Evolutionary conservation across 306 rosid species (phyloP).

Genomic region (Parietaria judaica): DNA sequence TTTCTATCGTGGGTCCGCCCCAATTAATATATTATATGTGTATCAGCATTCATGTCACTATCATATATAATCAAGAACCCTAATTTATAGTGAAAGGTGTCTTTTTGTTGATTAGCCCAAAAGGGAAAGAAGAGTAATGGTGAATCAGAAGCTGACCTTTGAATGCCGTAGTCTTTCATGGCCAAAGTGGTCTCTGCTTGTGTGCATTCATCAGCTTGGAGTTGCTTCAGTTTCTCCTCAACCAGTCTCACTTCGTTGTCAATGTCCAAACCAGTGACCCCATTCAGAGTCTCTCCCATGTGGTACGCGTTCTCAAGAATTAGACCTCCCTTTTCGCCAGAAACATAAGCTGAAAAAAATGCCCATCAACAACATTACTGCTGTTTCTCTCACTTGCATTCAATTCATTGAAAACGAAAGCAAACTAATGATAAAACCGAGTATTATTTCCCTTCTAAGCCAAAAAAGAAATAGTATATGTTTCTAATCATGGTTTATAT

Average conservation of each 20-base stretch:
- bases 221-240: constrained; percentile 28
- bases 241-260: constrained; percentile 35
- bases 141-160: constrained; percentile 25
- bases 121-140: neutral
- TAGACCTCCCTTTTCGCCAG: constrained; percentile 63
- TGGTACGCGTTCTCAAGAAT: constrained; percentile 43
- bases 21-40: no score
- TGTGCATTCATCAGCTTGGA: constrained; percentile 28
- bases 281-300: constrained; percentile 62
- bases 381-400: neutral
- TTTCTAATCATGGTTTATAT: neutral
- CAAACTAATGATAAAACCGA: neutral
- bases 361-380: neutral
- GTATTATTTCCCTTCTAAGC: neutral
- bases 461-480: no score
- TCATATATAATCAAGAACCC: no score
- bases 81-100: no score
- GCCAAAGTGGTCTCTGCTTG: constrained; percentile 35
- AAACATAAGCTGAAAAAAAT: constrained; percentile 51
- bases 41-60: no score
- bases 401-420: neutral
- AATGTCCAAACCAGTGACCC: constrained; percentile 45
- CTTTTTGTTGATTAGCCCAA: no score
- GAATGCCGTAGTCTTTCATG: constrained; percentile 62
- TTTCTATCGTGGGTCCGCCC: no score